These are phyloP conservation scores for Pythium grandisporangium DNA, from an alignment of 352 stramenopile species.

Conservation along the genomic window DNA sequence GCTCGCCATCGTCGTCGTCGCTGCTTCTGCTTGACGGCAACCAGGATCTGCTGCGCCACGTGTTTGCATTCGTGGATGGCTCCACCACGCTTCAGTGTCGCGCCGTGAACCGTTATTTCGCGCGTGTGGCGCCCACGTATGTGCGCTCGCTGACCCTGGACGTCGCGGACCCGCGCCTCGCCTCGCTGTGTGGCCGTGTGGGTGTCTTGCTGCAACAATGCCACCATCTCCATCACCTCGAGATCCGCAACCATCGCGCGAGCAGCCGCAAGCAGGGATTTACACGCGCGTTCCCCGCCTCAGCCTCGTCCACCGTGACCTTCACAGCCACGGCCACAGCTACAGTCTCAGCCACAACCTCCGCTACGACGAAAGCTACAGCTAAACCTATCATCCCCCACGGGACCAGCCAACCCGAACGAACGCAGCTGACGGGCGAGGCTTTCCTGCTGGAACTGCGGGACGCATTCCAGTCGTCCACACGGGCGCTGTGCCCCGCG, in stretches of 20 bases:
- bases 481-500: not conserved
- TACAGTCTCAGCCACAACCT: not conserved
- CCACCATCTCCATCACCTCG: constrained; percentile 27
- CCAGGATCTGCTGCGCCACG: constrained; percentile 37
- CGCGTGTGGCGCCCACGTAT: constrained; percentile 27
- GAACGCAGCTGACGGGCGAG: constrained; percentile 22
- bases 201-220: constrained; percentile 23
- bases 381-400: no score
- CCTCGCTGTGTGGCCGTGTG: constrained; percentile 7
- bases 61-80: constrained; percentile 48
- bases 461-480: constrained; percentile 13
- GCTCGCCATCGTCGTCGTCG: no score
- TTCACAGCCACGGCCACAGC: not conserved
- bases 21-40: constrained; percentile 30
- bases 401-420: no score
- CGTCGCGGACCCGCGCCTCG: constrained; percentile 1
- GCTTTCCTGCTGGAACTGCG: constrained; percentile 30
- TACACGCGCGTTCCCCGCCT: constrained; percentile 14
- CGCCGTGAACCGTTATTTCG: constrained; percentile 42
- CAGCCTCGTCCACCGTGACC: no score
- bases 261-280: constrained; percentile 21
- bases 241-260: constrained; percentile 40
- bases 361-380: constrained; percentile 2
- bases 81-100: constrained; percentile 30
- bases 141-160: constrained; percentile 41